Evolutionary conservation across 192 early-diverging fungal genomes (phyloP), one percentile per base, ranked within the genome.

Genomic region (Spinellus fusiger): DNA sequence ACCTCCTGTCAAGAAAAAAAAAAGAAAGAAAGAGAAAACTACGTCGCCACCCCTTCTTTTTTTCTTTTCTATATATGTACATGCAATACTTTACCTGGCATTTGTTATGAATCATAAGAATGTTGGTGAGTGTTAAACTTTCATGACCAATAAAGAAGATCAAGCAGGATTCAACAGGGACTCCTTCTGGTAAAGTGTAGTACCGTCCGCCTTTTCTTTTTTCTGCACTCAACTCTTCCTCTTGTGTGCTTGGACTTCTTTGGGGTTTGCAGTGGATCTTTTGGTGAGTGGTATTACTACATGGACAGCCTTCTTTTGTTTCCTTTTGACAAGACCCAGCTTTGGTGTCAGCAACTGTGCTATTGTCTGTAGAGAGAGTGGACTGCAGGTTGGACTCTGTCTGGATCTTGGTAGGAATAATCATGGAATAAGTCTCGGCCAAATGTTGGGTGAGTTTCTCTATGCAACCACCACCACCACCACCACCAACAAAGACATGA

Each of bases 61-160:
- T 54, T 54, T 31, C n/a, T n/a, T n/a, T n/a, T n/a, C n/a, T n/a
- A n/a, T n/a, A n/a, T n/a, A n/a, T n/a, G n/a, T n/a, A n/a, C n/a
- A n/a, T n/a, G n/a, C n/a, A n/a, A n/a, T n/a, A n/a, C n/a, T 58
- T 50, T 49, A 85, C 77, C 25, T 70, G 68, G 34, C 79, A 84
- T 47, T 73, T 73, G 57, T 75, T 82, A 65, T 90, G 75, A 10
- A 91, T 89, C 76, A 97, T 82, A 59, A 96, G 64, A 34, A 98
- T 76, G 69, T 98, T 94, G 16, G 91, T 91, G 33, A 97, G 75
- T 5, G 92, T 84, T 22, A 86, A 68, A 64, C 86, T 86, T 56
- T 94, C 92, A 7, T 64, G 66, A 27, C 96, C 96, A 65, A 98
- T 69, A 65, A 91, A 98, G 38, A 97, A 83, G 0, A 97, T 66